Base-by-base conservation (phyloP, 805 yeast species). In the Candida quercuum region DNA sequence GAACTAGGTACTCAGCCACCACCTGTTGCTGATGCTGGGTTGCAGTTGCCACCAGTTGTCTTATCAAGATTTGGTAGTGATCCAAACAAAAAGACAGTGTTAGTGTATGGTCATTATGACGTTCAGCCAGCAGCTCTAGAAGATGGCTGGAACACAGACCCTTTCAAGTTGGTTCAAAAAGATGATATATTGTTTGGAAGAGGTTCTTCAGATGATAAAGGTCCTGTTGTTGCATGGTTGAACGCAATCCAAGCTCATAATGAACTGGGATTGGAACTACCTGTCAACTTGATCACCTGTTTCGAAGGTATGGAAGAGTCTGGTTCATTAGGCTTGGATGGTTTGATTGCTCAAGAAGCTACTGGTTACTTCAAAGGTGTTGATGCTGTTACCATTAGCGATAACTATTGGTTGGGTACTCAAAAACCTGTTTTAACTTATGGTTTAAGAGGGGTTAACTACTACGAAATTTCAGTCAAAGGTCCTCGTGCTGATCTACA, bases 271-370 rank as follows among this genome's bases (percentile, higher is more conserved):
- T 56, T 86, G 55, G 96, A 89, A 46, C 72, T 93, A 41, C 99
- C 99, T 15, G 97, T 93, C 45, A 93, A 93, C 67, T 65, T 93
- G 52, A 75, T 88, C 35, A 82, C 85, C 59, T 87, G 96, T 64
- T 93, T 93, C 55, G 99, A 93, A 67, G 98, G 99, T 44, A 93
- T 93, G 99, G 99, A 93, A 67, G 99, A 93, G 67, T 80, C 89
- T 46, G 99, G 99, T 18, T 87, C 96, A 24, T 64, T 86, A 35
- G 98, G 98, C 25, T 74, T 93, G 47, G 99, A 91, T 50, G 78
- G 69, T 25, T 74, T 93, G 54, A 83, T 93, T 54, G 81, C 79
- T 35, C 63, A 68, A 29, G 98, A 93, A 67, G 89, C 95, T 38
- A 61, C 72, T 37, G 61, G 64, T 28, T 93, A 87, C 64, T 93